These are phyloP conservation scores for Acrasis kona DNA, from an alignment of 78 protist genomes.

Conservation along the genomic window DNA sequence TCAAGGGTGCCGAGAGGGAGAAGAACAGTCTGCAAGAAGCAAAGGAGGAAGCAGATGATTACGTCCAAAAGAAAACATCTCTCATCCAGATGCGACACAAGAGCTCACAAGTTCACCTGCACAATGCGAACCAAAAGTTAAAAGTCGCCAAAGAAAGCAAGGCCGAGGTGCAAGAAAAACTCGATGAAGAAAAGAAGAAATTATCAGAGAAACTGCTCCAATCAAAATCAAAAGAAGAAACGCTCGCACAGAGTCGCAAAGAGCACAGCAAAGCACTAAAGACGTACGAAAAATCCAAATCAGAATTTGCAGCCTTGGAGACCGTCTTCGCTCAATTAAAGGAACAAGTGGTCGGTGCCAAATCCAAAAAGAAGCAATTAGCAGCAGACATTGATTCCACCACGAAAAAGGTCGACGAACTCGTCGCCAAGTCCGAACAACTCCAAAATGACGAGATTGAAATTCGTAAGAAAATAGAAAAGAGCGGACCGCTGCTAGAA, in stretches of 20 bases:
- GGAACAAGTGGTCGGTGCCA: not conserved
- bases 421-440: constrained; percentile 52
- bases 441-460: constrained; percentile 33
- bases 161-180: not conserved
- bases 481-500: constrained; percentile 43
- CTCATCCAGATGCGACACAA: not conserved
- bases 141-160: not conserved
- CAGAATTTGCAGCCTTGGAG: not conserved
- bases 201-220: not conserved
- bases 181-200: not conserved
- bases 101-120: not conserved
- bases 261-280: not conserved
- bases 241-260: not conserved
- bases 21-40: constrained; percentile 42
- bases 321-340: not conserved
- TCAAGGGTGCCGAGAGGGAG: constrained; percentile 58
- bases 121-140: not conserved
- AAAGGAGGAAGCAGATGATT: constrained; percentile 84
- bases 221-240: not conserved
- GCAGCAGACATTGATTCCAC: not conserved
- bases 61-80: constrained; percentile 18
- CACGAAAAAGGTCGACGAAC: not conserved
- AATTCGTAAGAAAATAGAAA: constrained; percentile 52
- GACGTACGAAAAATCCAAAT: too few relatives aligned
- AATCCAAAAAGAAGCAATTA: not conserved